Evolutionary conservation across 805 yeast species (phyloP).

Genomic region (Yarrowia phangngaensis): DNA sequence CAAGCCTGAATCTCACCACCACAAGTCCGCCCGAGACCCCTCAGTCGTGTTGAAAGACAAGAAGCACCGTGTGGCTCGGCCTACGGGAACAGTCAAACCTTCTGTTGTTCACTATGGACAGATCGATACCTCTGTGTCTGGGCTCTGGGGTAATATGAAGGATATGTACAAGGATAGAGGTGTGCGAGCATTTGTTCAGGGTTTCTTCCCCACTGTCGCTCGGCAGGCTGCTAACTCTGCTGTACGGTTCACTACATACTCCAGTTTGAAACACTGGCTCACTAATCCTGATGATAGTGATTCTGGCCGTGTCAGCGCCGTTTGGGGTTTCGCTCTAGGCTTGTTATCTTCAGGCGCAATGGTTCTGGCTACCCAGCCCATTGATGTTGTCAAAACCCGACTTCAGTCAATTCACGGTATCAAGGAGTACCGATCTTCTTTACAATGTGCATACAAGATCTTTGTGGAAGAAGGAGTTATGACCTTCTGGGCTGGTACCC

Average conservation of each 20-base stretch:
- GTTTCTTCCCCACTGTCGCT: constrained; percentile 72
- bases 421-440: constrained; percentile 39
- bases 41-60: constrained; percentile 16
- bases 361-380: constrained; percentile 76
- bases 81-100: constrained; percentile 33
- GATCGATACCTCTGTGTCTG: constrained; percentile 35
- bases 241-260: constrained; percentile 80
- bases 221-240: constrained; percentile 77
- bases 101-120: constrained; percentile 37
- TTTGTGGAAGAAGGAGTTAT: constrained; percentile 43
- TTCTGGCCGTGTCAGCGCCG: constrained; percentile 35
- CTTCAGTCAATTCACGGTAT: constrained; percentile 60
- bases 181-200: constrained; percentile 71
- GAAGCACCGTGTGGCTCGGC: constrained; percentile 23
- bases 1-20: constrained; percentile 20
- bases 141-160: constrained; percentile 34
- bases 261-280: constrained; percentile 62
- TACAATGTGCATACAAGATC: constrained; percentile 39
- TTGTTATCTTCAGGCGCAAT: constrained; percentile 67
- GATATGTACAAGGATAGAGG: constrained; percentile 77
- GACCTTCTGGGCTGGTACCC: constrained; percentile 41
- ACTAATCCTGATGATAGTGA: constrained; percentile 34
- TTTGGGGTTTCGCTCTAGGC: constrained; percentile 46
- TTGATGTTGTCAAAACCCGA: constrained; percentile 82
- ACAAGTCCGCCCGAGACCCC: neutral